Evolutionary conservation across 768 basidiomycete genomes (phyloP).

Genomic region (Porphyrellus cyaneotinctus): DNA sequence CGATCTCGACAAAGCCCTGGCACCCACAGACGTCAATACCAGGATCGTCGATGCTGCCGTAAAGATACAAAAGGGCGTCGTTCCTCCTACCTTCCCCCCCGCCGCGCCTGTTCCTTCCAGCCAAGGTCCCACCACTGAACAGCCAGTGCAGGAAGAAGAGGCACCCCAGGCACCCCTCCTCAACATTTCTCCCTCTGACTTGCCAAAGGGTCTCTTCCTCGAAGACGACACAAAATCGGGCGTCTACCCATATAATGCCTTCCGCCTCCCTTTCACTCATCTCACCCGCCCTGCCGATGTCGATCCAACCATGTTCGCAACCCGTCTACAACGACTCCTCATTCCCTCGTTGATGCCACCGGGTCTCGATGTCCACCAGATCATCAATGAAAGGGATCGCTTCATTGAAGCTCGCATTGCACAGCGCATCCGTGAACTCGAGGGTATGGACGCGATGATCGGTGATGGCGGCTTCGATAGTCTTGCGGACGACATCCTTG

Average conservation of each 20-base stretch:
- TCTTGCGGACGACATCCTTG: slow-evolving; percentile 37
- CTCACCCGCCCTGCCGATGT: slow-evolving; percentile 61
- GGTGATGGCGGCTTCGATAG: slow-evolving; percentile 70
- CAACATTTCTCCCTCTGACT: slow-evolving; percentile 49
- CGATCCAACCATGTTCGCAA: slow-evolving; percentile 60
- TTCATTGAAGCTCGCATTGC: slow-evolving; percentile 86
- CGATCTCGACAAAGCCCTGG: slow-evolving; percentile 63
- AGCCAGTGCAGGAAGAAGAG: slow-evolving; percentile 54
- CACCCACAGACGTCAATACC: slow-evolving; percentile 54
- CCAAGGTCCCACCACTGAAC: slow-evolving; percentile 27
- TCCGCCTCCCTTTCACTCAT: slow-evolving; percentile 76
- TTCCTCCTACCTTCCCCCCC: slow-evolving; percentile 20
- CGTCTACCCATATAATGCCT: slow-evolving; percentile 92
- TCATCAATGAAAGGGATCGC: slow-evolving; percentile 88
- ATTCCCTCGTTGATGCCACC: slow-evolving; percentile 87
- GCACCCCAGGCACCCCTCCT: slow-evolving; percentile 28
- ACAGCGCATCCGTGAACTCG: slow-evolving; percentile 86
- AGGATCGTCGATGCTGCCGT: slow-evolving; percentile 72
- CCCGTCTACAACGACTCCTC: slow-evolving; percentile 73
- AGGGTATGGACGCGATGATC: slow-evolving; percentile 71
- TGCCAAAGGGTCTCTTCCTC: slow-evolving; percentile 70
- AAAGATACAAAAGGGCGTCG: slow-evolving; percentile 59
- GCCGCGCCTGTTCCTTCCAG: slow-evolving; percentile 24
- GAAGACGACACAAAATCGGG: slow-evolving; percentile 78
- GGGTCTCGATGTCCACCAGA: slow-evolving; percentile 88